Conservation (phyloP, 2,329 filamentous ascomycete species). For the Drechslerella coelobrocha region DNA sequence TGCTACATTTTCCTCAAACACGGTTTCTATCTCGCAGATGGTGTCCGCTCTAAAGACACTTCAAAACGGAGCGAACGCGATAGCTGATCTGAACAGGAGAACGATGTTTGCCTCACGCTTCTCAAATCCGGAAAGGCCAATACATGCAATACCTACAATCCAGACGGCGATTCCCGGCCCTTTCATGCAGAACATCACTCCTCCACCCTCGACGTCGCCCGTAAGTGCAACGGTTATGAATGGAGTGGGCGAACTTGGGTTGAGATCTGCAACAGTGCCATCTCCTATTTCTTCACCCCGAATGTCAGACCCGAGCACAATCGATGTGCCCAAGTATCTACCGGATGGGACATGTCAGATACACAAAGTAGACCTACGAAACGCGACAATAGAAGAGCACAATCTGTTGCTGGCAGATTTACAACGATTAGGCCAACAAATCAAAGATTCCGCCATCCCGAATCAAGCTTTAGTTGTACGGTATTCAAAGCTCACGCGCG, state of each 20-base stretch:
- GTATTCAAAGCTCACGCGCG: conserved; percentile 33
- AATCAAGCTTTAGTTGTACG: conserved; percentile 19
- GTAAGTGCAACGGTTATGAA: conserved; percentile 33
- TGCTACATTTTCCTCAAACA: background rate
- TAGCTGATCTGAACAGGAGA: too few relatives aligned
- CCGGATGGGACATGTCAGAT: conserved; percentile 36
- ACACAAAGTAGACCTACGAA: conserved; percentile 22
- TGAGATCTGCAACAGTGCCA: conserved; percentile 30
- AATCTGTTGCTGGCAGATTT: conserved; percentile 36
- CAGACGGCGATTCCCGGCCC: conserved; percentile 11
- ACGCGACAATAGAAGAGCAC: conserved; percentile 28
- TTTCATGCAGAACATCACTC: conserved; percentile 32
- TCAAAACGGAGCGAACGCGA: conserved; percentile 8
- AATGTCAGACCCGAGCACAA: conserved; percentile 15
- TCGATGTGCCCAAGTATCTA: conserved; percentile 37
- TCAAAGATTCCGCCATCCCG: conserved; percentile 27
- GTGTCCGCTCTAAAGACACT: background rate
- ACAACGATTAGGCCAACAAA: conserved; percentile 34
- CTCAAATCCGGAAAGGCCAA: conserved; percentile 10
- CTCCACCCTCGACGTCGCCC: conserved; percentile 38
- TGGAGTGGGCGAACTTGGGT: conserved; percentile 3
- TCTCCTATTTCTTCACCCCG: conserved; percentile 36
- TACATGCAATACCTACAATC: conserved; percentile 10
- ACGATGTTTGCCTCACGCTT: too few relatives aligned
- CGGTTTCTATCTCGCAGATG: background rate